phyloP scores from a whole-genome alignment of 805 yeast species.

The Cyberlindnera maclurae region DNA sequence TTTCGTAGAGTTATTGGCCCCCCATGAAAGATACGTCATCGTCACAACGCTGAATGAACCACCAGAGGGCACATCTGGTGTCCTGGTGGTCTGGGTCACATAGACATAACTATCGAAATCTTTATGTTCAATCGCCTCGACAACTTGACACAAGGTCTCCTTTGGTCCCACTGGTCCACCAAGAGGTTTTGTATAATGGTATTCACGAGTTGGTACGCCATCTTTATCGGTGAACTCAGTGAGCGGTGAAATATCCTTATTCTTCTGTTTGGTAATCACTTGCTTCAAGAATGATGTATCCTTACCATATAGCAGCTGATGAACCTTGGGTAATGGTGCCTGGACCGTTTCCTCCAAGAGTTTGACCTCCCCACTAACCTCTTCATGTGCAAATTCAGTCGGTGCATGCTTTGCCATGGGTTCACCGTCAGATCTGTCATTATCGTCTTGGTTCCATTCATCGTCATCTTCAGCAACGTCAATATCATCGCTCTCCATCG shows the following conservation, averaged over 20 bases:
- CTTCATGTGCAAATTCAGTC: slow-evolving; percentile 36
- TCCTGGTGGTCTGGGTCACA: slow-evolving; percentile 51
- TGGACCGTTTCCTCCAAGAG: slow-evolving; percentile 44
- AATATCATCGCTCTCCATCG: slow-evolving; percentile 2
- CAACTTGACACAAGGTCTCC: slow-evolving; percentile 59
- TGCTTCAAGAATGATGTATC: slow-evolving; percentile 38
- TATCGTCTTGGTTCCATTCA: slow-evolving; percentile 8
- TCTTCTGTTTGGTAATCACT: slow-evolving; percentile 53
- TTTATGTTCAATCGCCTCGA: slow-evolving; percentile 47
- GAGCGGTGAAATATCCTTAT: slow-evolving; percentile 48
- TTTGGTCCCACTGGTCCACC: slow-evolving; percentile 69
- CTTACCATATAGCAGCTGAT: slow-evolving; percentile 53
- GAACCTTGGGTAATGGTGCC: slow-evolving; percentile 64
- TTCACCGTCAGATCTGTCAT: slow-evolving; percentile 5
- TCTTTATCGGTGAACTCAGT: slow-evolving; percentile 31
- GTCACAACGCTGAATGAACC: slow-evolving; percentile 58
- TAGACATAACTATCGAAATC: slow-evolving; percentile 42
- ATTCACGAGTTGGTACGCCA: slow-evolving; percentile 35
- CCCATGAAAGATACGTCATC: slow-evolving; percentile 56
- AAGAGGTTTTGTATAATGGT: slow-evolving; percentile 56
- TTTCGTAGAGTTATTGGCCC: slow-evolving; percentile 43
- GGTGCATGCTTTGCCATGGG: slow-evolving; percentile 35
- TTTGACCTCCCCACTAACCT: slow-evolving; percentile 44
- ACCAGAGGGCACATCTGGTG: slow-evolving; percentile 85
- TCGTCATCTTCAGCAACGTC: slow-evolving; percentile 8